Base-by-base conservation (phyloP, 2,329 filamentous ascomycete species). In the Aspergillus niger region DNA sequence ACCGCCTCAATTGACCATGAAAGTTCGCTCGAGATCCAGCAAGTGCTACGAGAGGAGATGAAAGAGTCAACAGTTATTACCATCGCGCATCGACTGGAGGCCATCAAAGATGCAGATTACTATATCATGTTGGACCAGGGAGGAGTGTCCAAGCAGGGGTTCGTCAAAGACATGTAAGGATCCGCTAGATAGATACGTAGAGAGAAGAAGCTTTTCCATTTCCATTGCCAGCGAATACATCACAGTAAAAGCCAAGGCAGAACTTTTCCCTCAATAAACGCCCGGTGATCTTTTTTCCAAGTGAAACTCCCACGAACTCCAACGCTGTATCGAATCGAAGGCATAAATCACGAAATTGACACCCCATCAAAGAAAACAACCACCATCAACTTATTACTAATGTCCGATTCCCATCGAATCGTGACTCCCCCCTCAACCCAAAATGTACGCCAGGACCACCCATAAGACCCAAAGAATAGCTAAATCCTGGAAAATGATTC, bases 1-100 rank as follows among this genome's bases (percentile, higher is more conserved):
- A 89, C 86, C 2, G 86, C 86, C 2, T 86, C 83, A 52, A 86
- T 89, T 63, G 87, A 89, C 70, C 79, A 82, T 55, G 85, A 87
- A 63, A 89, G 86, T 1, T 85, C 86, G 15, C 67, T 75, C n/a
- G 74, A 77, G 44, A 76, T 77, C 4, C 74, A 77, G 65, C 70
- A 73, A 51, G 71, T 76, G 7, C 65, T 76, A 3, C 60, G 74
- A 3, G 72, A 76, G 52, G 74, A 77, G 60, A 65, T 77, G 64
- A 65, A 64, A 28, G 67, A 74, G 39, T 76, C 74, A 38, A 89
- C 87, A 0, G 86, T 89, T 13, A 82, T 89, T 58, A 87, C 84
- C 0, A 86, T 89, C 73, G 87, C 86, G 20, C 87, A 89, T 79
- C 80, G 87, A 1, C 73, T 87, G 5, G 84, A 87, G 69, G 86